Base-by-base conservation (phyloP, 2,329 filamentous ascomycete genomes). In the Cladosporium sp. region DNA sequence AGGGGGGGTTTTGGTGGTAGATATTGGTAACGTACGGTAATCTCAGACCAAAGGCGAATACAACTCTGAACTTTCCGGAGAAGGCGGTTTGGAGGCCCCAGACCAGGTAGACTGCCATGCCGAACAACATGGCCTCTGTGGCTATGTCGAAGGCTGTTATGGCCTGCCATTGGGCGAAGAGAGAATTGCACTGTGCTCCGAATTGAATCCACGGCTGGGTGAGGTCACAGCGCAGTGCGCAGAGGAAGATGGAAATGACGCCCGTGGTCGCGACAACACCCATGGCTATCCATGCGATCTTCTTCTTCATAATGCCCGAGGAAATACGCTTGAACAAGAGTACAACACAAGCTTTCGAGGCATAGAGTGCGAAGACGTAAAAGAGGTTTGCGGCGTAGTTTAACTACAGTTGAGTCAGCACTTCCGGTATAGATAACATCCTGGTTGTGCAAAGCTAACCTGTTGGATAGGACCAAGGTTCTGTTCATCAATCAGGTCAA, bases 131-230 rank as follows among this genome's bases (percentile, higher is more conserved):
- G 2, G 32, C 32, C 20, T 50, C 47, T 9, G 35, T 69, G 20
- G 67, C 16, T 3, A 74, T 60, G 38, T 76, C 73, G 20, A 75
- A 60, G 0, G 57, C 66, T 2, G 62, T 62, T 15, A 72, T 60
- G 2, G 63, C 59, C 19, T 66, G 60, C 70, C 72, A 75, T 16
- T 68, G 66, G 3, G 63, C 51, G 39, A 38, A 33, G 20, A 55
- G 16, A 13, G 46, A 50, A 4, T 32, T 15, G 29, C 47, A 50
- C 11, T 32, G 16, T 7, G 25, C 19, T 39, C 33, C 33, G 20
- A 43, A 41, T 11, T 52, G 29, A 4, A 43, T 40, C 56, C 56
- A 56, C 5, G 54, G 56, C 9, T 33, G 7, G n/a, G 16, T 33
- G 5, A 58, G 48, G 27, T 53, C 22, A 38, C 56, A 58, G 20